phyloP scores from a whole-genome alignment of 2,329 filamentous ascomycete species.

The Colletotrichum liaoningense region DNA sequence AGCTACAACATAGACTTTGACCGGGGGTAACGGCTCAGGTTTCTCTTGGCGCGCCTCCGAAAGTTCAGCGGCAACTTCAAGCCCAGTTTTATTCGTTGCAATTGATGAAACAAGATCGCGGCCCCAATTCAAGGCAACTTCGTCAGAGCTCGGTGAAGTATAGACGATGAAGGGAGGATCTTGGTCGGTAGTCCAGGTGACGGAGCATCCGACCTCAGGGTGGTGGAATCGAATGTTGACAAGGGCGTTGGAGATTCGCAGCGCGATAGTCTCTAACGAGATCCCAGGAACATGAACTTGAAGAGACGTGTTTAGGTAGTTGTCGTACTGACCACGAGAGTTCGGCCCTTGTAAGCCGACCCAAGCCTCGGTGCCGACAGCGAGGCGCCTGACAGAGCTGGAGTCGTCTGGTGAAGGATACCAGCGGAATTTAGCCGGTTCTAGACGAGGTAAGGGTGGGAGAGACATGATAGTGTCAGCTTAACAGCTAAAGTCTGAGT shows the following conservation, averaged over 20 bases:
- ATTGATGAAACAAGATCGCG: not conserved
- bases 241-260: not conserved
- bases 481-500: not conserved
- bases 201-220: not conserved
- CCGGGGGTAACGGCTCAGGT: not conserved
- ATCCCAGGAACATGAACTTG: not conserved
- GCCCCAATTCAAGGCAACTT: not conserved
- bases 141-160: not conserved
- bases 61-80: not conserved
- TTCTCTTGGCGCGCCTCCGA: not conserved
- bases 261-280: not conserved
- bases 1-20: not conserved
- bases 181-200: not conserved
- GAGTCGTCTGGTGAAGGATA: not conserved
- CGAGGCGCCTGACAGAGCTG: not conserved
- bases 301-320: not conserved
- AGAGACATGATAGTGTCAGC: not conserved
- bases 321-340: not conserved
- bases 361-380: not conserved
- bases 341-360: not conserved
- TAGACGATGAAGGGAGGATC: not conserved
- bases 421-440: not conserved
- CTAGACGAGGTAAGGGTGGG: not conserved
- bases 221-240: not conserved
- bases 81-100: not conserved